Evolutionary conservation across 164 flowering plant genomes (phyloP).

Genomic region (Tetrastigma voinierianum): DNA sequence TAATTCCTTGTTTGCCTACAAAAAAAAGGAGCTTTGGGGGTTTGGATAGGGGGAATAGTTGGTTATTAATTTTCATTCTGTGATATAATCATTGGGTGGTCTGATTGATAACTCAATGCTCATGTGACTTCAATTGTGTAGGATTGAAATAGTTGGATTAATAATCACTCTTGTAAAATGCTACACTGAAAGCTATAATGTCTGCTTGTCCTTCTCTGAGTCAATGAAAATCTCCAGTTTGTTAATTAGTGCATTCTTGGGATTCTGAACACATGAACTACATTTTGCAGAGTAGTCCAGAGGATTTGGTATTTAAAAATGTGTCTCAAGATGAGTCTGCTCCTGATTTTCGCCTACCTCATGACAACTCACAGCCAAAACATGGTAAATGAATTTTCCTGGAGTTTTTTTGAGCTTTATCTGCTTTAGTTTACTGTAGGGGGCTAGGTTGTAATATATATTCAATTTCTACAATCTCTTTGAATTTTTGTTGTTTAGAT

Average conservation of each 20-base stretch:
- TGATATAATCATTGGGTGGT: not conserved
- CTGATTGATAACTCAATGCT: too few relatives aligned
- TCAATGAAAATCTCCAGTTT: not conserved
- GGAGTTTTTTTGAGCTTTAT: not conserved
- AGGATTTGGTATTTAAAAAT: conserved; percentile 21
- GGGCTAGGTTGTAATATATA: conserved; percentile 4
- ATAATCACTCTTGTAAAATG: too few relatives aligned
- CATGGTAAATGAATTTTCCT: conserved; percentile 22
- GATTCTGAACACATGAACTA: not conserved
- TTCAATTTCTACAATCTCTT: not conserved
- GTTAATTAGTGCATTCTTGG: not conserved
- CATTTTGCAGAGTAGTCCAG: conserved; percentile 37
- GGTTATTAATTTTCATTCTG: not conserved
- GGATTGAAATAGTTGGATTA: too few relatives aligned
- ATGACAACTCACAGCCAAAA: conserved; percentile 19
- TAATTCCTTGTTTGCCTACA: not conserved
- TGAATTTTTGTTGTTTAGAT: conserved; percentile 10
- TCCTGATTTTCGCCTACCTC: conserved; percentile 15
- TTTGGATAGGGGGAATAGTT: not conserved
- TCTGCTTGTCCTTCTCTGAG: not conserved
- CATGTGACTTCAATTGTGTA: too few relatives aligned
- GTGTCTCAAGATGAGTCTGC: conserved; percentile 14
- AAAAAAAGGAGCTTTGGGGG: not conserved
- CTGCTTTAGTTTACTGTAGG: not conserved
- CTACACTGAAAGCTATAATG: too few relatives aligned